Percentiles rank a stretch among this genome's conserved stretches.
phyloP scores from a whole-genome alignment of 2,329 filamentous ascomycete species.

The Colletotrichum somersetense region DNA sequence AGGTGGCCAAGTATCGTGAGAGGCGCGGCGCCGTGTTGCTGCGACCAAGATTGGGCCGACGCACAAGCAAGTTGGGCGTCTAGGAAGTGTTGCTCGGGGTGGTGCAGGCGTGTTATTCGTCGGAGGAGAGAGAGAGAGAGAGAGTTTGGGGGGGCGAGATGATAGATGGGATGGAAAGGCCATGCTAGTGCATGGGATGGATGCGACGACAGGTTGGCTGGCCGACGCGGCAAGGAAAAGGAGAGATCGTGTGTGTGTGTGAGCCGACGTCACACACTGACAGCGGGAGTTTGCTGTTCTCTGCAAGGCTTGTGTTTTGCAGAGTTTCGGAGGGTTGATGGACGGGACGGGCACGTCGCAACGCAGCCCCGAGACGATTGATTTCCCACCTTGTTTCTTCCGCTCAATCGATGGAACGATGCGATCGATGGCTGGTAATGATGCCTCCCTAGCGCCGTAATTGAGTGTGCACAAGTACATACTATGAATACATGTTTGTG shows the following conservation, averaged over 20 bases:
- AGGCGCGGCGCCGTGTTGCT: neutral
- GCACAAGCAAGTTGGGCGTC: neutral
- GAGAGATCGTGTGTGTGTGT: too few species aligned
- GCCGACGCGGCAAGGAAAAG: constrained; percentile 13
- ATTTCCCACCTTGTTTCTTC: neutral
- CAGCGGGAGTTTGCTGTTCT: constrained; percentile 40
- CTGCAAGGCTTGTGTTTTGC: constrained; percentile 25
- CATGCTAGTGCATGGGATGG: neutral
- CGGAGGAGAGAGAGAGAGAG: neutral
- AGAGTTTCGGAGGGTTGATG: constrained; percentile 4
- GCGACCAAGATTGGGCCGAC: neutral
- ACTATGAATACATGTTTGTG: neutral
- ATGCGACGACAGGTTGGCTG: constrained; percentile 34
- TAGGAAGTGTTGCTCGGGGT: neutral
- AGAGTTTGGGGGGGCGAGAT: constrained; percentile 23
- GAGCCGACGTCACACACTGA: constrained; percentile 24
- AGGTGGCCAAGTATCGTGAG: neutral
- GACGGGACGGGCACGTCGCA: neutral
- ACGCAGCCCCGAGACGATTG: neutral
- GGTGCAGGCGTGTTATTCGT: neutral
- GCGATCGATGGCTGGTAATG: neutral
- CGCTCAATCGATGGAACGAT: neutral
- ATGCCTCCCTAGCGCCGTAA: neutral
- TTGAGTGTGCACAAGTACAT: too few species aligned
- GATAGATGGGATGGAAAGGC: constrained; percentile 29